Evolutionary conservation across 805 yeast genomes (phyloP).

Genomic region (Alloascoidea hylecoeti): DNA sequence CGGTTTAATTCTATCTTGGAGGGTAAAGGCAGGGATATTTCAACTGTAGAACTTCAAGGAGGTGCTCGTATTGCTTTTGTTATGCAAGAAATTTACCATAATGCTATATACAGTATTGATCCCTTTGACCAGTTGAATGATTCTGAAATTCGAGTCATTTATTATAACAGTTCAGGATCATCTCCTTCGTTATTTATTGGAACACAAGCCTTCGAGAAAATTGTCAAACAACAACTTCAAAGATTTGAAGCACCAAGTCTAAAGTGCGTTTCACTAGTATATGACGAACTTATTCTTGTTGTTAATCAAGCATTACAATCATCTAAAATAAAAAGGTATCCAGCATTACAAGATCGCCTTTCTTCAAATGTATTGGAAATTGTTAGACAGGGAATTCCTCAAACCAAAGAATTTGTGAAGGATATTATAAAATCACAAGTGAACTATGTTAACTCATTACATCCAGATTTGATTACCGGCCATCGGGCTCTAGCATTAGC

Average conservation of each 20-base stretch:
- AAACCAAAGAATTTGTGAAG: slow-evolving; percentile 73
- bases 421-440: slow-evolving; percentile 83
- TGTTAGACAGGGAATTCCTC: slow-evolving; percentile 63
- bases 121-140: slow-evolving; percentile 96
- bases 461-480: slow-evolving; percentile 91
- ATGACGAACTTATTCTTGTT: slow-evolving; percentile 89
- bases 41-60: slow-evolving; percentile 85
- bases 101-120: slow-evolving; percentile 82
- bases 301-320: slow-evolving; percentile 71
- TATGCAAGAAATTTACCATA: slow-evolving; percentile 89
- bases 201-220: slow-evolving; percentile 91
- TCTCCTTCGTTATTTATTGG: slow-evolving; percentile 95
- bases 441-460: slow-evolving; percentile 93
- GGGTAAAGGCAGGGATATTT: slow-evolving; percentile 85
- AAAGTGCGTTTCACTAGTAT: slow-evolving; percentile 79
- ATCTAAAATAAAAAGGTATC: slow-evolving; percentile 79
- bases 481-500: slow-evolving; percentile 91
- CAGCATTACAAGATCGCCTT: slow-evolving; percentile 78
- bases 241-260: slow-evolving; percentile 90
- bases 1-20: slow-evolving; percentile 85
- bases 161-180: slow-evolving; percentile 94
- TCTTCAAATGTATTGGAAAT: slow-evolving; percentile 68
- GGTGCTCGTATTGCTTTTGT: slow-evolving; percentile 97
- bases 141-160: slow-evolving; percentile 88
- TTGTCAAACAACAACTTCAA: slow-evolving; percentile 84